Evolutionary conservation across 768 basidiomycete genomes (phyloP), one percentile per base, ranked within the genome.

Genomic region (Russula emetica): DNA sequence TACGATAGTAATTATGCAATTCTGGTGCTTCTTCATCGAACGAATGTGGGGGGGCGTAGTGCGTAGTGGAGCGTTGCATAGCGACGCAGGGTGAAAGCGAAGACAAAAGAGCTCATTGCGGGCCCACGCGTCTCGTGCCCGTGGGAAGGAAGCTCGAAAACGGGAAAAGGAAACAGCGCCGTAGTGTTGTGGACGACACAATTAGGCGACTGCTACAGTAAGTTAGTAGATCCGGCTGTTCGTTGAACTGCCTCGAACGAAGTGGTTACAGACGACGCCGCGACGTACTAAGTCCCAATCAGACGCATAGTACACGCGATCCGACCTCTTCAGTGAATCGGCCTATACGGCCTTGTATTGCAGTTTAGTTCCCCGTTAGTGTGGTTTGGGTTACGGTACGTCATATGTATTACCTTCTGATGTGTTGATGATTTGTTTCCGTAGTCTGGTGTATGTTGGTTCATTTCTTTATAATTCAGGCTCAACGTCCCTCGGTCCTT

Each of bases 161-260:
- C 26, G 20, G 58, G 50, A 0, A 51, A 13, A 1, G 9, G 9
- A 28, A 20, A 22, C 9, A 20, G 13, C 52, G 10, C n/a, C 30
- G 6, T 11, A 7, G 20, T 58, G 57, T n/a, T n/a, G n/a, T n/a
- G n/a, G n/a, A 58, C 45, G 55, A 49, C 57, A 58, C 57, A 58
- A 58, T 58, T 58, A 32, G 20, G 10, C 24, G 3, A 9, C 38
- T 16, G 14, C 36, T 36, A 34, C 2, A n/a, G n/a, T 11, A 11
- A n/a, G n/a, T n/a, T 13, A 32, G 44, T 16, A 40, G 38, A 30
- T 32, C 30, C 55, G 3, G 24, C 16, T 55, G 5, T 38, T 24
- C 44, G n/a, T 2, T 32, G 32, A 32, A 34, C 34, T 8, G 36
- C 36, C 13, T 36, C 36, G 36, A 36, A 13, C 13, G 36, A 36